Evolutionary conservation across 2,329 filamentous ascomycete genomes (phyloP).

Genomic region (Graphilbum fragrans): DNA sequence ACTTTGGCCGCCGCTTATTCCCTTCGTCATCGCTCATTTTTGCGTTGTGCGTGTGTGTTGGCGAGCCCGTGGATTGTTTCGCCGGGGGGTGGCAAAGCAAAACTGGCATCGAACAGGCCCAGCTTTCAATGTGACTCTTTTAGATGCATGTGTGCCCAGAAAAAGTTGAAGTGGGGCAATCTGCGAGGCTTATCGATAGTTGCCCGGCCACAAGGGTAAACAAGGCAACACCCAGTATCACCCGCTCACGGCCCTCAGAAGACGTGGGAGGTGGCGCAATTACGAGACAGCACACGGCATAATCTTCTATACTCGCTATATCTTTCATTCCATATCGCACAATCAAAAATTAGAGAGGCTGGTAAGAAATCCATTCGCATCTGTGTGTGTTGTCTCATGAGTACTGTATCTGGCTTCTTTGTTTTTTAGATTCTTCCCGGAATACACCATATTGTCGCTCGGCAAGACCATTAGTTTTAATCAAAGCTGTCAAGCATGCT

Average conservation of each 20-base stretch:
- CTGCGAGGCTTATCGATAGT: slow-evolving; percentile 12
- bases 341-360: no score
- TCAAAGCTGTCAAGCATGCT: slow-evolving; percentile 38
- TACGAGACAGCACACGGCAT: no score
- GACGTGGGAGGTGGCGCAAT: no score
- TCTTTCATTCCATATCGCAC: no score
- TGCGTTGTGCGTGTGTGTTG: neutral
- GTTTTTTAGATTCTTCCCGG: neutral
- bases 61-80: neutral
- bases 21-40: neutral
- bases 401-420: neutral
- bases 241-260: no score
- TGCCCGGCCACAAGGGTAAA: slow-evolving; percentile 10
- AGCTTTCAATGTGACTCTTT: no score
- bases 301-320: no score
- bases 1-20: neutral
- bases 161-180: neutral
- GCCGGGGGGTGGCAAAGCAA: neutral
- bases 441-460: neutral
- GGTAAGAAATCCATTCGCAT: no score
- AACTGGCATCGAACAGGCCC: neutral
- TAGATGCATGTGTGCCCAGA: neutral
- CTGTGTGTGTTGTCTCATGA: neutral
- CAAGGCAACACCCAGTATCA: neutral
- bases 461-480: no score